Percentiles rank a stretch among this genome's conserved stretches.
phyloP scores from a whole-genome alignment of 805 yeast species.

The Myxozyma geophila region DNA sequence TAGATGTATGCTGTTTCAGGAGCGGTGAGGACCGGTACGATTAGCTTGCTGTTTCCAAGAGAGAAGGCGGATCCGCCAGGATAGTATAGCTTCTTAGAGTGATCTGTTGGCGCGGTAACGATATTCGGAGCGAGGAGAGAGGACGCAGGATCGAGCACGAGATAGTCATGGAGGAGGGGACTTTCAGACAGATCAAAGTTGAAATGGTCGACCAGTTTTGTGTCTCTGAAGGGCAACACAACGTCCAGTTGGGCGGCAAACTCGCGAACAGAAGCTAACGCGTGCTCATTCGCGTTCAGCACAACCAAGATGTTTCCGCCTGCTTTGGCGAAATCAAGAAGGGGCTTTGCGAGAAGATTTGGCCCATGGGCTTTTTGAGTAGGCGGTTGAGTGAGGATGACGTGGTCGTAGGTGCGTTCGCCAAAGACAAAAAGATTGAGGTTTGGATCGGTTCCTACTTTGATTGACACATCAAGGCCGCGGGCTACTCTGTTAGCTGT shows the following conservation, averaged over 20 bases:
- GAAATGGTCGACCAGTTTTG: constrained; percentile 69
- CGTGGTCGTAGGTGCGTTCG: constrained; percentile 56
- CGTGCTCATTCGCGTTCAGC: constrained; percentile 50
- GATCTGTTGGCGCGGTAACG: constrained; percentile 33
- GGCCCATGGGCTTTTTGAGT: constrained; percentile 43
- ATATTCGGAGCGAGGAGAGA: constrained; percentile 29
- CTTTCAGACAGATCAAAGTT: constrained; percentile 40
- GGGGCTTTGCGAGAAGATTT: constrained; percentile 50
- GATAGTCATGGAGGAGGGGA: constrained; percentile 38
- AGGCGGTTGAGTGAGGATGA: constrained; percentile 64
- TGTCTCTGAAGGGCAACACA: constrained; percentile 77
- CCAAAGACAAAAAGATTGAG: constrained; percentile 51
- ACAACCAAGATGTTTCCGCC: constrained; percentile 72
- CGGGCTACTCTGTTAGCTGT: constrained; percentile 40
- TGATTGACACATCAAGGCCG: constrained; percentile 45
- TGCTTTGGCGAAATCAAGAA: constrained; percentile 63
- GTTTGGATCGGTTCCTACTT: constrained; percentile 43
- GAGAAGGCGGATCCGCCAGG: constrained; percentile 66
- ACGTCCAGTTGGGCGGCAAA: constrained; percentile 83
- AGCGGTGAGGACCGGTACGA: constrained; percentile 73
- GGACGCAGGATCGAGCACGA: constrained; percentile 38
- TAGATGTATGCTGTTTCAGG: constrained; percentile 61
- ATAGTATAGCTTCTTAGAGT: constrained; percentile 40
- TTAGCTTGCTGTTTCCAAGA: constrained; percentile 66
- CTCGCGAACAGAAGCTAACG: constrained; percentile 66